Evolutionary conservation across 176 grass and related monocot genomes (phyloP).

Genomic region (Puccinellia tenuiflora): DNA sequence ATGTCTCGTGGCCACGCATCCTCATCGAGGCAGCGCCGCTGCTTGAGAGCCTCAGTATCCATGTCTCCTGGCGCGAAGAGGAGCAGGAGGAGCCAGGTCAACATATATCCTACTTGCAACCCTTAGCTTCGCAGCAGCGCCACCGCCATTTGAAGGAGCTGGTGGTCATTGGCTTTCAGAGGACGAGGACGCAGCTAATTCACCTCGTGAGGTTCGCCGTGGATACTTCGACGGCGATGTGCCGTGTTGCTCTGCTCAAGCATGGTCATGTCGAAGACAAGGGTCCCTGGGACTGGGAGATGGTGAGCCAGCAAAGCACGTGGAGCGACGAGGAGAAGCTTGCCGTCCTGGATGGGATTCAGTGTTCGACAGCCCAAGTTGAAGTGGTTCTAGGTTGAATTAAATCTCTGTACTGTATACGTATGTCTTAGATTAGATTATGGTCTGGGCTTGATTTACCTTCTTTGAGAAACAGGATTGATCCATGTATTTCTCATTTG

Average conservation of each 20-base stretch:
- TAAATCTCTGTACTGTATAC: neutral
- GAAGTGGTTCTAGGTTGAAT: neutral
- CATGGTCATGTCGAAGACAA: neutral
- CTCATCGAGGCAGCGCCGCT: neutral
- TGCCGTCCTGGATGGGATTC: neutral
- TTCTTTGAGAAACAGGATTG: neutral
- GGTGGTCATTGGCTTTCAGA: neutral
- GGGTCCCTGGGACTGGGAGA: neutral
- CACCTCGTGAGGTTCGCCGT: neutral
- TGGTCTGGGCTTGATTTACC: neutral
- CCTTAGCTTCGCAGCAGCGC: neutral
- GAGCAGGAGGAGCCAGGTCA: neutral
- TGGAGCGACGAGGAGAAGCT: neutral
- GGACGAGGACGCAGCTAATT: neutral
- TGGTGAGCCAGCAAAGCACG: neutral
- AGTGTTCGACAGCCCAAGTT: neutral
- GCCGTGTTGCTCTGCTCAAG: neutral
- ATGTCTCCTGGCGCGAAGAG: neutral
- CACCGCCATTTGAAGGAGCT: neutral
- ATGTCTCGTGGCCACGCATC: neutral
- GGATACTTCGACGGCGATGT: neutral
- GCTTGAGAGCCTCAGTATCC: neutral
- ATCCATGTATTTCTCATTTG: neutral
- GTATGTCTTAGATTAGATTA: neutral
- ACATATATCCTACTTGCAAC: neutral